Conservation (phyloP, 306 rosid genomes). For the Morella rubra region DNA sequence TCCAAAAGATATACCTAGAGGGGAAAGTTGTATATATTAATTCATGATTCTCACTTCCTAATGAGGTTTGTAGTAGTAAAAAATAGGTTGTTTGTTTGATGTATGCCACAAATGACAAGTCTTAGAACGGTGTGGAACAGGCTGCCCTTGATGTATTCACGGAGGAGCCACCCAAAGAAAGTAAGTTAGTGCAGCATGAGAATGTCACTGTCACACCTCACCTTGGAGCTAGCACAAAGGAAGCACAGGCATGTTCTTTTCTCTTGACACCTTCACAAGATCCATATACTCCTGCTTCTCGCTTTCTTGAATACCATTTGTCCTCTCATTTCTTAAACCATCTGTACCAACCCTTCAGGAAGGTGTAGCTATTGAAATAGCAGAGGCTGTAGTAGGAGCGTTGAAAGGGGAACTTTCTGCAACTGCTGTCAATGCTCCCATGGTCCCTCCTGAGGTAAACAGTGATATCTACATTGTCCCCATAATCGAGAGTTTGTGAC, state of each 20-base stretch:
- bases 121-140: slow-evolving; percentile 37
- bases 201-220: slow-evolving; percentile 87
- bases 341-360: slow-evolving; percentile 46
- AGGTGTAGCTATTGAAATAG: slow-evolving; percentile 96
- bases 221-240: slow-evolving; percentile 98
- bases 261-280: not conserved
- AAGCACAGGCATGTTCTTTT: slow-evolving; percentile 68
- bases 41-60: too few species aligned
- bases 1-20: not conserved
- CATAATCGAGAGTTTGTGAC: not conserved
- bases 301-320: not conserved
- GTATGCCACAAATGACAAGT: slow-evolving; percentile 2
- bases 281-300: not conserved
- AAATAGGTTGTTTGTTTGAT: not conserved
- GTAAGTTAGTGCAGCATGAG: slow-evolving; percentile 72
- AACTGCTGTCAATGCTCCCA: slow-evolving; percentile 98
- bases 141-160: slow-evolving; percentile 92
- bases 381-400: slow-evolving; percentile 95
- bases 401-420: slow-evolving; percentile 90
- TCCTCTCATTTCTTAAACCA: not conserved
- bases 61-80: not conserved
- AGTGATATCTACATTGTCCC: not conserved
- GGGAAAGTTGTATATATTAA: too few species aligned
- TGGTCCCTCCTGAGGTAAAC: slow-evolving; percentile 87
- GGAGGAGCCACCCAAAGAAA: slow-evolving; percentile 76